These are phyloP conservation scores for Carex littledalei DNA, from an alignment of 176 grass and related monocot genomes.

Conservation along the genomic window DNA sequence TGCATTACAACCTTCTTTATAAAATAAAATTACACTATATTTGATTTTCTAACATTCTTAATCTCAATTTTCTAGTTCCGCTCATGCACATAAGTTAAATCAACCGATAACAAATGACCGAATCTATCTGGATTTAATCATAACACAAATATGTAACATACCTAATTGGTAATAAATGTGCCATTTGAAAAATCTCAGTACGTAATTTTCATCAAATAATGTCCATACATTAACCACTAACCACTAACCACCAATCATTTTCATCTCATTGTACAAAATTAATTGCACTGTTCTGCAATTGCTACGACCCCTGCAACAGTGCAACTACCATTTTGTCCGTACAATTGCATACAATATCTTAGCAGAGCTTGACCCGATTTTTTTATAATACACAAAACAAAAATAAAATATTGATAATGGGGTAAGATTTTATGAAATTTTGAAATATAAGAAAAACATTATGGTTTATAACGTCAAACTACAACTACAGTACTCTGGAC, in stretches of 20 bases:
- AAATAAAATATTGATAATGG: too few species aligned
- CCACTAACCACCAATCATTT: neutral
- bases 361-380: neutral
- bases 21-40: too few species aligned
- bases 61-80: too few species aligned
- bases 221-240: neutral
- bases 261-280: neutral
- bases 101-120: neutral
- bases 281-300: neutral
- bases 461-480: too few species aligned
- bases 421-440: too few species aligned
- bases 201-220: neutral
- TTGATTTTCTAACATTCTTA: too few species aligned
- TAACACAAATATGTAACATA: neutral
- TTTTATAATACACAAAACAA: too few species aligned
- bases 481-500: too few species aligned
- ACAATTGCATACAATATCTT: neutral
- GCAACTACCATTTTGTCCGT: slow-evolving; percentile 4
- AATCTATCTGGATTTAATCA: neutral
- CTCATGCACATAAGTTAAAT: neutral
- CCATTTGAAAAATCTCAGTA: neutral
- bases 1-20: too few species aligned
- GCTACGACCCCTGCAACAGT: neutral
- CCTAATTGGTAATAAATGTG: neutral
- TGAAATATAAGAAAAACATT: too few species aligned